Evolutionary conservation across 2,329 filamentous ascomycete species (phyloP), one percentile per base, ranked within the genome.

Genomic region (Monosporascus sp.): DNA sequence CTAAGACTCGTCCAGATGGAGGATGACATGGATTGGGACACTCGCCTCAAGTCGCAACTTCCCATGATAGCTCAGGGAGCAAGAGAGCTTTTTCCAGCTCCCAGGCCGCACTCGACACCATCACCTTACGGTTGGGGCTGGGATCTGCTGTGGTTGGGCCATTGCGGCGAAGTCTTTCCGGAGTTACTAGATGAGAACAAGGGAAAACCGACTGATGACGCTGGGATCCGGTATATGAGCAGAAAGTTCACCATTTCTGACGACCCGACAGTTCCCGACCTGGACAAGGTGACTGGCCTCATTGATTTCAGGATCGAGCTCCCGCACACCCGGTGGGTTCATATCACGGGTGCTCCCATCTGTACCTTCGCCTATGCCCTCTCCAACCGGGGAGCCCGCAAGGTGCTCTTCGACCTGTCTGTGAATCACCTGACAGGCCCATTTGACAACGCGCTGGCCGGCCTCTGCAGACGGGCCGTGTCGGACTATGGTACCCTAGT

Each of bases 1-100:
- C 39, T 43, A 20, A 20, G 9, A 14, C 20, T 43, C 8, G 18
- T 43, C 11, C 9, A 46, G 43, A 59, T 73, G 52, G 70, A 73
- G 58, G 71, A 73, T 47, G 71, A 73, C 51, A 63, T 69, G 48
- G 71, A 74, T 53, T 73, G 70, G 70, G 71, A 73, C 53, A 63
- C 72, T 14, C 60, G 64, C 2, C 58, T 73, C 38, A 67, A 68
- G 48, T 48, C 58, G 0, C 68, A 72, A 38, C 59, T 72, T n/a
- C 58, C 61, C 18, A 57, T 61, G 45, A 57, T 70, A 20, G 64
- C 67, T 6, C 56, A 62, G 27, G 66, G 66, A 51, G 63, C 66
- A 52, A 61, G 68, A 51, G 56, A 66, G 55, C 54, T 70, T 17
- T 54, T 65, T 15, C 63, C 66, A 47, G 61, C 60, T n/a, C 48